Base-by-base conservation (phyloP, 352 stramenopile genomes). In the Pythium dissotocum region DNA sequence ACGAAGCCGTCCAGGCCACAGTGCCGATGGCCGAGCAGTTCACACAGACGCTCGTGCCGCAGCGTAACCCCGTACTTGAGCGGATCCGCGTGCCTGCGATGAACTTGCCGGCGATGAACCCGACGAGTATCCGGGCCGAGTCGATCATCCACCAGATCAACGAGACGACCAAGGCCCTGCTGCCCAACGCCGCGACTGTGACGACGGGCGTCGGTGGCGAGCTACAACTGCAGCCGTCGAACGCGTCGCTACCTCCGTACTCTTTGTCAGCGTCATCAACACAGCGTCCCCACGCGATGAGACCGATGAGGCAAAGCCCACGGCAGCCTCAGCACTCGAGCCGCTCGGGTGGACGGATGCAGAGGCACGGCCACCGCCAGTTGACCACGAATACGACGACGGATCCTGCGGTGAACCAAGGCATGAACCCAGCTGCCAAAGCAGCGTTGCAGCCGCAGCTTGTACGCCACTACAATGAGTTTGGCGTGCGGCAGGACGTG, bases 401-500 rank as follows among this genome's bases (percentile, higher is more conserved):
- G 33, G 28, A 75, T 54, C 13, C 40, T 65, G 21, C 55, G 6
- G 6, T 48, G n/a, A 30, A 38, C 12, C 24, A 42, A 0, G 24
- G 28, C 16, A 8, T 28, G 53, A 35, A 10, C 48, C 49, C 51
- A 32, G 36, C 53, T 0, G n/a, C 18, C 26, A 13, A 28, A 2
- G n/a, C 30, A 13, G 51, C 38, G 1, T 32, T 38, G 32, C 60
- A 58, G 18, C 62, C 77, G 8, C 77, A 88, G 33, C 78, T 92
- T 14, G 68, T 90, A 24, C 77, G 76, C 32, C 82, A 90, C 32
- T 76, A 85, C 61, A 92, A 92, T 66, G 82, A 90, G 61, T 90
- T 90, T 48, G 84, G 84, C 7, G 78, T 46, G 9, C 74, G 67
- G 1, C 82, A 92, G 44, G 74, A 83, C 55, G 74, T 92, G 13